These are phyloP conservation scores for Aspergillus mulundensis DNA, from an alignment of 495 filamentous ascomycete species.

Conservation along the genomic window DNA sequence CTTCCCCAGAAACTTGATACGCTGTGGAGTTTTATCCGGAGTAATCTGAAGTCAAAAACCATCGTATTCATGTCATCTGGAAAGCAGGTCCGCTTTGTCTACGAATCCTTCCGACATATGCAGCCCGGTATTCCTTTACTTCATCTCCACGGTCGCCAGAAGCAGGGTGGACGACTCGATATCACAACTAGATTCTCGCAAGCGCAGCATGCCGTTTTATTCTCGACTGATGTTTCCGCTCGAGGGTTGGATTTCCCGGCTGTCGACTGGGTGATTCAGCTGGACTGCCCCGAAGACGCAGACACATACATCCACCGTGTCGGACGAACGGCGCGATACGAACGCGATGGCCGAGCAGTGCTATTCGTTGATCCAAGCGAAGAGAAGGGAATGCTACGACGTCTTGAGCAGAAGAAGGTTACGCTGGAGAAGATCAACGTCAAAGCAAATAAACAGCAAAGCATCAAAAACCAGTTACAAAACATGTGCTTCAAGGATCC, in stretches of 20 bases:
- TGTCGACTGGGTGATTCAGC: conserved; percentile 95
- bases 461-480: conserved; percentile 76
- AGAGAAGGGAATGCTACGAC: conserved; percentile 77
- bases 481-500: conserved; percentile 94
- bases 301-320: conserved; percentile 98
- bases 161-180: conserved; percentile 80
- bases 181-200: conserved; percentile 78
- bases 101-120: conserved; percentile 86
- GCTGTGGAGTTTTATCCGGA: conserved; percentile 84
- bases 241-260: conserved; percentile 93
- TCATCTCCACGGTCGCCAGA: conserved; percentile 92
- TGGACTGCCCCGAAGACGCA: conserved; percentile 92
- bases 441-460: conserved; percentile 82
- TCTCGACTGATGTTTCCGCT: conserved; percentile 92
- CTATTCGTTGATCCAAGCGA: conserved; percentile 90
- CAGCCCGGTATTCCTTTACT: conserved; percentile 95
- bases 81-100: conserved; percentile 94
- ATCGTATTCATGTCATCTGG: conserved; percentile 91
- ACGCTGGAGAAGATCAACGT: conserved; percentile 80
- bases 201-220: conserved; percentile 77
- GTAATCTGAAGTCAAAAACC: conserved; percentile 86
- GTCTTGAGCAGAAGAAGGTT: conserved; percentile 83
- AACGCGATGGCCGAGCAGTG: conserved; percentile 80
- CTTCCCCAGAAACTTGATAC: conserved; percentile 85
- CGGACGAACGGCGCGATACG: conserved; percentile 90